Evolutionary conservation across 2,329 filamentous ascomycete species (phyloP).

Genomic region (Fusarium brachygibbosum): DNA sequence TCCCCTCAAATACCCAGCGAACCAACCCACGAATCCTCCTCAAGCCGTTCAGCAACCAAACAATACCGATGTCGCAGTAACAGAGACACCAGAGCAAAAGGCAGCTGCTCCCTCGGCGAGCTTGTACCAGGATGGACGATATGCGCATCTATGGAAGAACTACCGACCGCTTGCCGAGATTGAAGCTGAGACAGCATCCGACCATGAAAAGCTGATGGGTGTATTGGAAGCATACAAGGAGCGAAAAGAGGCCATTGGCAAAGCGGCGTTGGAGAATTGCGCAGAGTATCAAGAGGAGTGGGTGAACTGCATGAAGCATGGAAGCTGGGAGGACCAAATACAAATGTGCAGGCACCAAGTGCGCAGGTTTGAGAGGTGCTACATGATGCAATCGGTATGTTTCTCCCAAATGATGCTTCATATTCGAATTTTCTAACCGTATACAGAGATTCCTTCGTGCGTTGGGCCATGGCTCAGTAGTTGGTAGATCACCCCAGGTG

Average conservation of each 20-base stretch:
- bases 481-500: conserved; percentile 73
- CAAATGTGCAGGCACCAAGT: conserved; percentile 87
- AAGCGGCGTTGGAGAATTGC: conserved; percentile 93
- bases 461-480: conserved; percentile 83
- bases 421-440: conserved; percentile 18
- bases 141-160: conserved; percentile 91
- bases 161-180: conserved; percentile 81
- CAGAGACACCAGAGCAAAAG: conserved; percentile 30
- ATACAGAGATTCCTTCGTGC: conserved; percentile 86
- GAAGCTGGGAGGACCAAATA: conserved; percentile 75
- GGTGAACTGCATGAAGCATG: conserved; percentile 83
- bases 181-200: conserved; percentile 76
- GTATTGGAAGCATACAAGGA: conserved; percentile 88
- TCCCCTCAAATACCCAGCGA: conserved; percentile 73
- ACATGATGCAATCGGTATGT: conserved; percentile 83
- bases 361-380: conserved; percentile 85
- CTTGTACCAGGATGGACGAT: conserved; percentile 71
- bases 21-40: conserved; percentile 42
- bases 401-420: background rate
- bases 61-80: conserved; percentile 31
- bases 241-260: conserved; percentile 81
- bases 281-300: conserved; percentile 87
- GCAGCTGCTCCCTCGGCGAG: conserved; percentile 63
- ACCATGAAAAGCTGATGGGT: conserved; percentile 83
- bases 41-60: conserved; percentile 19